Evolutionary conservation across 257 asterid genomes (phyloP).

Genomic region (Solanum chilense): DNA sequence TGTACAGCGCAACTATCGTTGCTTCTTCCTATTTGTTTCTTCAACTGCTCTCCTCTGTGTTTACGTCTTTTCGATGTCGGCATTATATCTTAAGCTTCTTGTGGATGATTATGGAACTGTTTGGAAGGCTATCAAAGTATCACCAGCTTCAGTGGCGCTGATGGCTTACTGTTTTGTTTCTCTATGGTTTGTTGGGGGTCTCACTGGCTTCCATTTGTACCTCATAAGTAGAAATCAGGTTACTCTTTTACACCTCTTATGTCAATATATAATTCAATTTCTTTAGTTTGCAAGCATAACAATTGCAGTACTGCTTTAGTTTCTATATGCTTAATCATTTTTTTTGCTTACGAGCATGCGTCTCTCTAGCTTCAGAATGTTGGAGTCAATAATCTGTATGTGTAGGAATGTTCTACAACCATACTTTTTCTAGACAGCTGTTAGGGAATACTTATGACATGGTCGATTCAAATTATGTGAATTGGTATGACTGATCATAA

Average conservation of each 20-base stretch:
- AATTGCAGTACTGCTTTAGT: not conserved
- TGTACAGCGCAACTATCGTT: constrained; percentile 73
- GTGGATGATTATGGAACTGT: constrained; percentile 22
- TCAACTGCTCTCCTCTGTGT: constrained; percentile 53
- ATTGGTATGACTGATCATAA: not conserved
- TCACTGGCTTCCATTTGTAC: constrained; percentile 65
- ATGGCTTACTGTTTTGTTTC: constrained; percentile 49
- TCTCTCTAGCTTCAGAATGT: not conserved
- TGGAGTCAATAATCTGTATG: not conserved
- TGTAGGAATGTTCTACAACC: not conserved
- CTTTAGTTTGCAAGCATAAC: not conserved
- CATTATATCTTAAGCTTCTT: constrained; percentile 29
- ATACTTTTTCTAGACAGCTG: not conserved
- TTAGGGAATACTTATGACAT: not conserved
- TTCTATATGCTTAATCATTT: not conserved
- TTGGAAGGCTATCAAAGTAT: constrained; percentile 42
- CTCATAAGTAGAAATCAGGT: constrained; percentile 68
- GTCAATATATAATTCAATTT: not conserved
- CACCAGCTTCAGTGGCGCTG: constrained; percentile 51
- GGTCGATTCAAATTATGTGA: not conserved
- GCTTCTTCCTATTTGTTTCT: constrained; percentile 59
- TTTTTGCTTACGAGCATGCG: not conserved
- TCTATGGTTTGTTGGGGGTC: constrained; percentile 85
- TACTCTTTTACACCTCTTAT: not conserved
- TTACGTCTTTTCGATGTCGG: constrained; percentile 39